Percentiles rank a stretch among this genome's conserved stretches.
Conservation (phyloP, 495 filamentous ascomycete species). For the Podospora tetraspora region DNA sequence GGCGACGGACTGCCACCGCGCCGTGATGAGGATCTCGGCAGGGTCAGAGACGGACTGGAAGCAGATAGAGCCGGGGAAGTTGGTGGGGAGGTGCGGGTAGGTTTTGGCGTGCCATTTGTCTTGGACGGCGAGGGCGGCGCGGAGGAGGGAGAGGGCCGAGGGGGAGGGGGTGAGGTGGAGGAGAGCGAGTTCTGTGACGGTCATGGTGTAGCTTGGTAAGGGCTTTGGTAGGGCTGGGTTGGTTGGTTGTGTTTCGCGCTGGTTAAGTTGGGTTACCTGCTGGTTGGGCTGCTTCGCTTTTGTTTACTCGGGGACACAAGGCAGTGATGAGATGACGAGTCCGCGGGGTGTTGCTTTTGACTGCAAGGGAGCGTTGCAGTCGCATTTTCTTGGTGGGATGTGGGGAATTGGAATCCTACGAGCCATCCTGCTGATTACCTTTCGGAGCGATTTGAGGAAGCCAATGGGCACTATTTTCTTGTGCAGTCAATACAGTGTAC, state of each 20-base stretch:
- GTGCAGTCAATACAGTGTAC: not conserved
- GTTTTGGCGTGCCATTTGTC: constrained; percentile 35
- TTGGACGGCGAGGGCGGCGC: constrained; percentile 25
- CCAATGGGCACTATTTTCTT: not conserved
- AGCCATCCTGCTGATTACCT: not conserved
- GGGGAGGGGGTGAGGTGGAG: constrained; percentile 33
- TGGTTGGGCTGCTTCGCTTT: not conserved
- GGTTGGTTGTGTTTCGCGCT: too few relatives aligned
- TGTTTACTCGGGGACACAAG: not conserved
- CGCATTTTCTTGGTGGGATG: not conserved
- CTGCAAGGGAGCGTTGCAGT: not conserved
- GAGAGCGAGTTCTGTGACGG: constrained; percentile 51
- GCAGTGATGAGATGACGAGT: not conserved
- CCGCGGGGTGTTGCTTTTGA: not conserved
- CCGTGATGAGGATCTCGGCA: constrained; percentile 42
- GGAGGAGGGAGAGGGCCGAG: constrained; percentile 23
- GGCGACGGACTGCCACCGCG: constrained; percentile 46
- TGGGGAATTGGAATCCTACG: not conserved
- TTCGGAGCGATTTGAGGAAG: not conserved
- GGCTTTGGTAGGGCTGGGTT: too few relatives aligned
- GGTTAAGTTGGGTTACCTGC: not conserved
- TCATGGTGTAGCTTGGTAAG: too few relatives aligned
- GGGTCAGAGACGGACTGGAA: constrained; percentile 47
- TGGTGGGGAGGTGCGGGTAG: constrained; percentile 22
- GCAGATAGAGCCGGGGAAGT: constrained; percentile 21